phyloP scores from a whole-genome alignment of 345 rosid species.

The Brassica incana region DNA sequence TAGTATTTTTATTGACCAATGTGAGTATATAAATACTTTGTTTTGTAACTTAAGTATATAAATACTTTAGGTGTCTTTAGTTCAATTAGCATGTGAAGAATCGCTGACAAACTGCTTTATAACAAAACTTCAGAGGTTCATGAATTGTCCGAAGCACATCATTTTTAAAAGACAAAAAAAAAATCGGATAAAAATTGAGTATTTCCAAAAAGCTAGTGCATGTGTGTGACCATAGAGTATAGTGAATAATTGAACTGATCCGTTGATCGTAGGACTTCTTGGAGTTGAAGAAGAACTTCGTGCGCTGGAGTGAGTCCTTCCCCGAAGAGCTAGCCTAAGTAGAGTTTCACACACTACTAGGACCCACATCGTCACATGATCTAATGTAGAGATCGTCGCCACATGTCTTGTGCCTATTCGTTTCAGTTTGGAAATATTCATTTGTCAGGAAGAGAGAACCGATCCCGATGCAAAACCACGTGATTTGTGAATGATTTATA shows the following conservation, averaged over 20 bases:
- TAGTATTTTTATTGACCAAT: neutral
- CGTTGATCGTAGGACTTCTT: constrained; percentile 29
- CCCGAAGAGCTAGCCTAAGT: neutral
- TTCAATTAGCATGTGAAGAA: constrained; percentile 29
- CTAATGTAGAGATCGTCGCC: constrained; percentile 39
- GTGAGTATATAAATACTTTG: neutral
- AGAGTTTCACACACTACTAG: constrained; percentile 21
- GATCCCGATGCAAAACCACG: constrained; percentile 55
- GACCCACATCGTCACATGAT: constrained; percentile 42
- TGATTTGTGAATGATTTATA: constrained; percentile 40
- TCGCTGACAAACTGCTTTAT: constrained; percentile 38
- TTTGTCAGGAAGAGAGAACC: constrained; percentile 33
- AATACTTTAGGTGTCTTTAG: constrained; percentile 21
- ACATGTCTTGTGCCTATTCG: constrained; percentile 25
- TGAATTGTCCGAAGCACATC: constrained; percentile 38
- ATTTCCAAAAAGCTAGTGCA: constrained; percentile 26
- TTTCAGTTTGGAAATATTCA: constrained; percentile 24
- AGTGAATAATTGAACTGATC: constrained; percentile 33
- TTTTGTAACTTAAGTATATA: no score
- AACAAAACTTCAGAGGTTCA: constrained; percentile 29
- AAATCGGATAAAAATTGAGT: constrained; percentile 24
- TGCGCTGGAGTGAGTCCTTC: constrained; percentile 19
- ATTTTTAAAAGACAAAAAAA: constrained; percentile 1
- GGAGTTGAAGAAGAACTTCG: constrained; percentile 22
- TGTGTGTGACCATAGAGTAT: constrained; percentile 31